Evolutionary conservation across 73 alveolate species (phyloP), one percentile per base, ranked within the genome.

Genomic region (Paramecium pentaurelia): DNA sequence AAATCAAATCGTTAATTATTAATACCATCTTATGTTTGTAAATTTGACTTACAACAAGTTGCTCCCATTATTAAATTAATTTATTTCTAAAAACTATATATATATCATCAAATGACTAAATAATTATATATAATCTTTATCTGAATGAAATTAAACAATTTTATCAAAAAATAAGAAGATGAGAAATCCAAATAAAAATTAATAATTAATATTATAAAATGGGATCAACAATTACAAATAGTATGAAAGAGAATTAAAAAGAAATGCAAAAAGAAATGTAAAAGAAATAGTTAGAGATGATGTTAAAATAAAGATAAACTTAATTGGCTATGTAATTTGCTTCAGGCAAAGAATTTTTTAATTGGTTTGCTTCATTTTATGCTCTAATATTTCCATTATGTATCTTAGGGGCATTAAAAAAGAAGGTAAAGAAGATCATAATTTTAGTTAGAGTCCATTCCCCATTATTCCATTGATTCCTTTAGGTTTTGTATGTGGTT

Each of bases 31-130:
- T 36, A 60, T 45, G 71, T 42, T 47, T 80, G 34, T 27, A 45
- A 28, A 45, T 28, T 45, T 44, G 91, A 44, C 47, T 80, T 80
- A 47, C 91, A 80, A 80, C 91, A 80, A 8, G 77, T 80, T 80
- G 91, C 91, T 45, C 91, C 91, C 91, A 80, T 80, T 44, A 16
- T 68, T 32, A 22, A 68, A 68, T 64, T 28, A 25, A 12, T 32
- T 32, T 64, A 64, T 64, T 64, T 64, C 54, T 28, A 14, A 64
- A 30, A 32, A 64, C 84, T 27, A 28, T 8, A 7, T 40, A 11
- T 11, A 11, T 28, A 64, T 64, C 5, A 20, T 32, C 70, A 16
- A 1, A 3, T 54, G n/a, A 4, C 3, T 6, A 54, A 18, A 4
- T 54, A 1, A n/a, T 8, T n/a, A 18, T 18, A n/a, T n/a, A 3